Conservation (phyloP, 2,329 filamentous ascomycete genomes). For the Cucurbitaria berberidis region DNA sequence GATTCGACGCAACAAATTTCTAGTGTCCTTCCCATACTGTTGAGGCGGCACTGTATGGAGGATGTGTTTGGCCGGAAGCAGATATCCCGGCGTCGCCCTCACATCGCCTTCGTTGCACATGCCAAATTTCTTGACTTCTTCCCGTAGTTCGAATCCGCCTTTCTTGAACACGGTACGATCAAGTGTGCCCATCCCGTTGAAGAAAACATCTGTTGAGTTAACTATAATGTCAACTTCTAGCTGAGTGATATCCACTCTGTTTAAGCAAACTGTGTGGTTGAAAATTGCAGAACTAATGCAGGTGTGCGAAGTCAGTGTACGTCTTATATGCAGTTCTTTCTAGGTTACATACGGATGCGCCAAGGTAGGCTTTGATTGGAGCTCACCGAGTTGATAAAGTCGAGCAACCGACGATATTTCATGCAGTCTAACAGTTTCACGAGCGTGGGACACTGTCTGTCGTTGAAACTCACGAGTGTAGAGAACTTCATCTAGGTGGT, state of each 20-base stretch:
- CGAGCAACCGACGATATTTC: slow-evolving; percentile 35
- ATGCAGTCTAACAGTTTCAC: slow-evolving; percentile 27
- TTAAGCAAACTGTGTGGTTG: slow-evolving; percentile 38
- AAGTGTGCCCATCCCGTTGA: slow-evolving; percentile 38
- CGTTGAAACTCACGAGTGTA: slow-evolving; percentile 32
- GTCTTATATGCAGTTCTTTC: no score
- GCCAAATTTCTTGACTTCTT: slow-evolving; percentile 31
- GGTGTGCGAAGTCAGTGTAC: no score
- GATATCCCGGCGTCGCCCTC: slow-evolving; percentile 32
- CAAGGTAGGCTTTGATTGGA: slow-evolving; percentile 32
- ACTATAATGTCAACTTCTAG: slow-evolving; percentile 43
- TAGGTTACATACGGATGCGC: no score
- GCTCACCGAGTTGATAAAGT: slow-evolving; percentile 34
- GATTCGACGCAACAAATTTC: slow-evolving; percentile 33
- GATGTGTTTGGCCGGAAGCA: slow-evolving; percentile 38
- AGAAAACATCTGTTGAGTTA: slow-evolving; percentile 37
- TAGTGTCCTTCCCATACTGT: slow-evolving; percentile 28
- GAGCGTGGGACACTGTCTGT: slow-evolving; percentile 10
- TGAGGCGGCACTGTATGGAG: slow-evolving; percentile 39
- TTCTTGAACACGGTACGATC: slow-evolving; percentile 40
- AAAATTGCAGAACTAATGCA: slow-evolving; percentile 26
- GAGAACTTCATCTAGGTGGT: slow-evolving; percentile 34
- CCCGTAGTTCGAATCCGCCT: slow-evolving; percentile 32
- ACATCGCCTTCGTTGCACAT: slow-evolving; percentile 37
- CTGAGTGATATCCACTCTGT: slow-evolving; percentile 43